Evolutionary conservation across 305 asterid species (phyloP), one percentile per base, ranked within the genome.

Genomic region (Plantago rigida): DNA sequence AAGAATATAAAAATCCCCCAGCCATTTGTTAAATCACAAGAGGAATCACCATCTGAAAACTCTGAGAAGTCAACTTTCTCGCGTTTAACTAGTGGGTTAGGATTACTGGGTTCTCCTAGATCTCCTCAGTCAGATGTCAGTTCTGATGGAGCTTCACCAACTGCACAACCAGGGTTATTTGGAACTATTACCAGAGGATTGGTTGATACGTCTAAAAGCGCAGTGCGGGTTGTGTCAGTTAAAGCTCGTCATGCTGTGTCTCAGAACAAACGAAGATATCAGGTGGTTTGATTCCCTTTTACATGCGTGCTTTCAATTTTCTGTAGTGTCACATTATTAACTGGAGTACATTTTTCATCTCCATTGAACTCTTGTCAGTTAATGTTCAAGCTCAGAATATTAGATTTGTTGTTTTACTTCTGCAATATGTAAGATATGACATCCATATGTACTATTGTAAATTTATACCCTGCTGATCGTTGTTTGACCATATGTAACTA

Each of bases 221-320:
- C 99, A 13, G 97, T 83, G 77, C 89, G 87, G 73, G 99, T 96
- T 59, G 99, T 92, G 58, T 91, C 84, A 74, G 97, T 89, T 60
- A 92, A 87, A 79, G 99, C 99, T 63, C 95, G 99, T 39, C 99
- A 92, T 72, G 98, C 60, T 73, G 98, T 91, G 29, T 91, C 98
- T 62, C 98, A 91, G 70, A 91, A 91, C 73, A 91, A 91, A 73
- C 82, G 98, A 78, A 84, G 98, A 88, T 91, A 91, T 65, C 98
- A 91, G 96, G 98, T 91, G 55, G 9, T 50, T 64, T 64, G 51
- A 65, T 59, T 46, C 4, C 52, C 26, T 51, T 58, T 63, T 15
- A 17, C 24, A 42, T 58, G 62, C 17, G 45, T 46, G 54, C 66
- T 53, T 60, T 41, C 13, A 39, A 3, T 49, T 68, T 52, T 12